These are phyloP conservation scores for Skeletonema marinoi DNA, from an alignment of 108 stramenopile genomes.

Conservation along the genomic window DNA sequence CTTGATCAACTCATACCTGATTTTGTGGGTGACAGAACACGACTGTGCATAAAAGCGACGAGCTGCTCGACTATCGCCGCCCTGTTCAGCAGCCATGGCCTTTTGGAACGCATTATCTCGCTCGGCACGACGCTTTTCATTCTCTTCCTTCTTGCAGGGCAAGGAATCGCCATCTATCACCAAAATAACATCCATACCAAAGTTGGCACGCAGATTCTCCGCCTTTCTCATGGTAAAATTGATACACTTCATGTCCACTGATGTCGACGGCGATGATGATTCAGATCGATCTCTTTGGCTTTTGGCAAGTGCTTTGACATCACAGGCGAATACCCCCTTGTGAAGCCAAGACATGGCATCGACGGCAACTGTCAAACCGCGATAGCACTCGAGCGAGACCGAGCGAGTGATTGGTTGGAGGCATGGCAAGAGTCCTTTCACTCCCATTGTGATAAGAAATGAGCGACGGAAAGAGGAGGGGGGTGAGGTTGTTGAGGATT, in stretches of 20 bases:
- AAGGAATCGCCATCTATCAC: conserved; percentile 83
- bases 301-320: conserved; percentile 44
- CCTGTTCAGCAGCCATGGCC: conserved; percentile 43
- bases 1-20: conserved; percentile 53
- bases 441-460: conserved; percentile 45
- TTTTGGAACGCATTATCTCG: conserved; percentile 48
- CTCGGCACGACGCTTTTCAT: conserved; percentile 52
- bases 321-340: conserved; percentile 51
- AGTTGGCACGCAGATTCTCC: conserved; percentile 41
- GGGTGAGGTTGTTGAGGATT: background rate
- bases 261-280: background rate
- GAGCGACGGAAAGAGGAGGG: background rate
- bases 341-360: conserved; percentile 68
- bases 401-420: conserved; percentile 43
- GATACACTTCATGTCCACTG: conserved; percentile 46
- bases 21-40: conserved; percentile 62
- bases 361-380: conserved; percentile 55
- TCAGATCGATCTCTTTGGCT: conserved; percentile 18
- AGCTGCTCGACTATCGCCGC: conserved; percentile 61
- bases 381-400: conserved; percentile 47
- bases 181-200: conserved; percentile 63
- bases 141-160: conserved; percentile 68
- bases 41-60: conserved; percentile 54
- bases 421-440: conserved; percentile 57
- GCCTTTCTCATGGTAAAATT: conserved; percentile 56